These are phyloP conservation scores for Alectoria sarmentosa DNA, from an alignment of 495 filamentous ascomycete genomes.

Conservation along the genomic window DNA sequence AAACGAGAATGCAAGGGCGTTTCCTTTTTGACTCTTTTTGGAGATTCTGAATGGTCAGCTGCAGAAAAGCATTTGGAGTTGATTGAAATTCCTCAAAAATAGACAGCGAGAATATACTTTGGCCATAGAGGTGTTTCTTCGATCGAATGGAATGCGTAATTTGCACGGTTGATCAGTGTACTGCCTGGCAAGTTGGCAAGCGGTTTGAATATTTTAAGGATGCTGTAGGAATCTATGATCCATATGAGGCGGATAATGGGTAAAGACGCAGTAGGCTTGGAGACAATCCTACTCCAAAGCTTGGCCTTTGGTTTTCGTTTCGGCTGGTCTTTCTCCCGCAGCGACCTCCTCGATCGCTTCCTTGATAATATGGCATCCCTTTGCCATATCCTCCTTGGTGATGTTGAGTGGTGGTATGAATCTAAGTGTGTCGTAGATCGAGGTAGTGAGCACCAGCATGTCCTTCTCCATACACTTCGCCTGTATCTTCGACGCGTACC, in stretches of 20 bases:
- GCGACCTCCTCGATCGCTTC: constrained; percentile 20
- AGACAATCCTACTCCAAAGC: not conserved
- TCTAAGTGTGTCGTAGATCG: constrained; percentile 19
- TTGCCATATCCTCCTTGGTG: constrained; percentile 21
- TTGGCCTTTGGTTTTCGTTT: not conserved
- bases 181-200: not conserved
- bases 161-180: too few species aligned
- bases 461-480: constrained; percentile 23
- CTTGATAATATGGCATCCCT: constrained; percentile 16
- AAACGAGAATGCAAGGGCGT: too few species aligned
- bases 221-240: not conserved
- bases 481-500: constrained; percentile 24
- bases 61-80: too few species aligned
- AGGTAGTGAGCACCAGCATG: constrained; percentile 21
- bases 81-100: too few species aligned
- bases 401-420: constrained; percentile 24
- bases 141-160: too few species aligned
- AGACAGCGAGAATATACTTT: too few species aligned
- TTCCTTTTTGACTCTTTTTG: too few species aligned
- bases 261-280: not conserved
- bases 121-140: too few species aligned
- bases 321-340: constrained; percentile 2
- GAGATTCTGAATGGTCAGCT: too few species aligned
- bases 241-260: not conserved
- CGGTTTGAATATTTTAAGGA: not conserved